Evolutionary conservation across 306 rosid genomes (phyloP), one percentile per base, ranked within the genome.

Genomic region (Clitoria ternatea): DNA sequence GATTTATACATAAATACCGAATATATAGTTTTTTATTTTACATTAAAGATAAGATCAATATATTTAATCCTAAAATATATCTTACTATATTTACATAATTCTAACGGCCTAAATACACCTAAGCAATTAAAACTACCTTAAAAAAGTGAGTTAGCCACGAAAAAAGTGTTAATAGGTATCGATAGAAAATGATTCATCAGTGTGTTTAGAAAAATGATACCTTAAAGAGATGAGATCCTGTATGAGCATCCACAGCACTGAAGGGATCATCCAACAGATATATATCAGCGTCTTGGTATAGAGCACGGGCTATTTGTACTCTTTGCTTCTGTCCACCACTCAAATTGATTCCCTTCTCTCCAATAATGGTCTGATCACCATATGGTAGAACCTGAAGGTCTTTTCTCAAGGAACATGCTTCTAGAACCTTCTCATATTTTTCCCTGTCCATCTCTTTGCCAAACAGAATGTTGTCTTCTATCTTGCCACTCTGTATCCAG

Each of bases 251-350:
- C 30, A 91, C 91, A 40, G 93, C 97, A 69, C 96, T 91, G 67
- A 91, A 91, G n/a, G 97, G 97, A 84, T 91, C 97, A 42, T 89
- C 97, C 61, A 87, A 86, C 53, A 91, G 80, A 80, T 89, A 91
- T 56, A 91, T 85, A 70, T 91, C 97, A 66, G 88, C 86, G 48
- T 87, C 96, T 80, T 87, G 96, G 72, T 91, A 91, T 47, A 91
- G 56, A 15, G 96, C 89, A 24, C 97, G 91, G 0, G 96, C 97
- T 29, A 91, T 91, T 73, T 91, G 96, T 27, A 91, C 80, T 73
- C 97, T 87, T 76, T 91, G 96, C 79, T 89, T 89, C 82, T 89
- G 97, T 33, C 97, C 97, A 1, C 96, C 96, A 64, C 97, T 91
- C 87, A 91, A 79, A 82, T 87, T 91, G 75, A 91, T 91, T 55